Base-by-base conservation (phyloP, 2,329 filamentous ascomycete species). In the Pseudogymnoascus sp. region DNA sequence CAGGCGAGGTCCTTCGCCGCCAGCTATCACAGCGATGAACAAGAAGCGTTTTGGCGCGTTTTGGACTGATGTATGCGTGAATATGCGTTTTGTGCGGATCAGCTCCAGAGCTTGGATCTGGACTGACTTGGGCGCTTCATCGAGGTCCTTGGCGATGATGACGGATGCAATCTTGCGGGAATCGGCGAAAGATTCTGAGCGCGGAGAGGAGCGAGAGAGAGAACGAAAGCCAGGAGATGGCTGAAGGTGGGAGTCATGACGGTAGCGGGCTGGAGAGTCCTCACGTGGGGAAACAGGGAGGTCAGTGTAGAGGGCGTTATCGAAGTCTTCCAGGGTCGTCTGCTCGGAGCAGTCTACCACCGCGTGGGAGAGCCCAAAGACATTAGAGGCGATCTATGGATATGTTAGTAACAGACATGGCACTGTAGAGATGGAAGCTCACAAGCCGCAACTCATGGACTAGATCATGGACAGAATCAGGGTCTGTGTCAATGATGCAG, bases 61-160 rank as follows among this genome's bases (percentile, higher is more conserved):
- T 69, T 96, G 86, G 50, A 91, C 84, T 18, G 87, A 85, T 1
- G 86, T 90, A 66, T 87, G 85, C 2, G 89, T 92, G 71, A 89
- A 89, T 70, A 96, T 86, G 66, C 90, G 86, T 64, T 85, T 87
- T 0, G 88, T 90, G 62, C 90, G 88, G 63, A 97, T 85, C 8
- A 97, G 84, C 82, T 96, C 79, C 25, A 86, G 76, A 2, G 78
- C 89, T 74, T 97, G 92, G 50, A 95, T 87, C 76, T 99, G 95
- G 10, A 97, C 86, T 62, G 85, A 83, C 37, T 85, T 81, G n/a
- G 84, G 82, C 0, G 91, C 89, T 61, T 79, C 78, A 73, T 96
- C 86, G 61, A 97, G 84, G 72, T 96, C 86, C 68, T 87, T 89
- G 1, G 90, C 90, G 61, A 99, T 83, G 21, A 97, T 81, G 10